Evolutionary conservation across 2,329 filamentous ascomycete genomes (phyloP), one percentile per base, ranked within the genome.

Genomic region (Alternaria arborescens): DNA sequence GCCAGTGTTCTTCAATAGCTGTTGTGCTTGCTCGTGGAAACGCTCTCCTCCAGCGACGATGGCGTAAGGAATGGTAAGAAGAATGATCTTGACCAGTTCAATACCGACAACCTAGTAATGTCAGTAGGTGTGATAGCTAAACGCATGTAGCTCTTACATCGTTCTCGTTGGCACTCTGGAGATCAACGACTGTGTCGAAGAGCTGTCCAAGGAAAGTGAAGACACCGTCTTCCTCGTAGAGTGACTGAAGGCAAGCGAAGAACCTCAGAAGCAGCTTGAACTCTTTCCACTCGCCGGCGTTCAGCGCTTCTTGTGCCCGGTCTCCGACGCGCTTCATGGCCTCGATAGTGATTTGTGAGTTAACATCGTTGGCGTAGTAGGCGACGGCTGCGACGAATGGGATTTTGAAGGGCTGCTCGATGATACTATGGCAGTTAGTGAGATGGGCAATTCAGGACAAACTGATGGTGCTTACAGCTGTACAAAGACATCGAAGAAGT

Each of bases 341-440:
- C 65, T 93, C 87, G 38, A 85, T 84, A 32, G 90, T 87, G 36
- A 97, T 84, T 67, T 95, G 91, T 5, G 90, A 84, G 74, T 92
- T 93, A 70, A 91, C 81, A 26, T 87, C 86, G 81, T 98, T 97
- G 67, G 89, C 86, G 58, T 93, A 86, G 59, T 97, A 85, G 43
- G 96, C 86, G 14, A 94, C 89, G 20, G 91, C 92, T 10, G 94
- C 93, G 38, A 97, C 86, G 76, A 97, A 98, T 0, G 95, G 94
- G n/a, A 93, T 96, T 84, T 98, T 98, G 79, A 99, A 90, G 1
- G 95, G 95, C 81, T 99, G 95, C 81, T 99, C 95, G 36, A 92
- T 78, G 43, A 91, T 85, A 67, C 86, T 88, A 60, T 47, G 32
- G 22, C 24, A 7, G 11, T 71, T 64, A 74, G 70, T 55, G 58